These are phyloP conservation scores for Globisporangium megalacanthum DNA, from an alignment of 352 stramenopile species.

Conservation along the genomic window DNA sequence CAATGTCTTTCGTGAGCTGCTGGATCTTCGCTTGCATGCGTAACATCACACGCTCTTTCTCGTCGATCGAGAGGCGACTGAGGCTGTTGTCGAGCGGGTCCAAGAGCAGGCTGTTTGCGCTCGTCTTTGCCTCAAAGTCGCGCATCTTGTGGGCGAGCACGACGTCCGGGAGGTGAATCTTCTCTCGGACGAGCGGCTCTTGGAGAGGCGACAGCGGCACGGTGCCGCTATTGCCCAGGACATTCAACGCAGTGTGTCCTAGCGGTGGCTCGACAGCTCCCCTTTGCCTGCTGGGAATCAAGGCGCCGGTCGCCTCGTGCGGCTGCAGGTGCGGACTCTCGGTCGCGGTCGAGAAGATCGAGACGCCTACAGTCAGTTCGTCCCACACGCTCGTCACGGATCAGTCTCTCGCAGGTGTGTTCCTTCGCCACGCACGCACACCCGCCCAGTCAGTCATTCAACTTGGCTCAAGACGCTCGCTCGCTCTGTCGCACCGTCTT, in stretches of 20 bases:
- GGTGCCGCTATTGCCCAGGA: neutral
- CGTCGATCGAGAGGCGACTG: slow-evolving; percentile 49
- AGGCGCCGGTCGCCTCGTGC: neutral
- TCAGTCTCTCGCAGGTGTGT: too few relatives aligned
- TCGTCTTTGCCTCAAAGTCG: slow-evolving; percentile 70
- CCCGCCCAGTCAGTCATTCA: neutral
- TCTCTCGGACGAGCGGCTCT: slow-evolving; percentile 13
- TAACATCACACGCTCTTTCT: slow-evolving; percentile 70
- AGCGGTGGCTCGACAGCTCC: neutral
- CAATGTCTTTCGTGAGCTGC: slow-evolving; percentile 45
- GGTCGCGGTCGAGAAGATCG: slow-evolving; percentile 37
- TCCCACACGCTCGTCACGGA: too few relatives aligned
- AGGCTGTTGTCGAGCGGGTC: slow-evolving; percentile 54
- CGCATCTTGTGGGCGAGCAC: slow-evolving; percentile 76
- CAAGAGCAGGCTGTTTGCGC: slow-evolving; percentile 36
- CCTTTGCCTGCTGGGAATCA: neutral
- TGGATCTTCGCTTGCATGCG: slow-evolving; percentile 69
- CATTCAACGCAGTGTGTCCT: neutral
- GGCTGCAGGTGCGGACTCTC: slow-evolving; percentile 9
- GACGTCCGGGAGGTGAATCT: slow-evolving; percentile 59
- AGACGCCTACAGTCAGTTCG: slow-evolving; percentile 24
- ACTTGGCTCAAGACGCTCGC: neutral
- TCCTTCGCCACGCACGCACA: too few relatives aligned
- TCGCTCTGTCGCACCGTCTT: slow-evolving; percentile 35
- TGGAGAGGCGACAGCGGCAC: neutral